A percentile compares a stretch with the other conserved stretches of the same genome.
These are phyloP conservation scores for Rubia occidens DNA, from an alignment of 305 asterid genomes.

Conservation along the genomic window DNA sequence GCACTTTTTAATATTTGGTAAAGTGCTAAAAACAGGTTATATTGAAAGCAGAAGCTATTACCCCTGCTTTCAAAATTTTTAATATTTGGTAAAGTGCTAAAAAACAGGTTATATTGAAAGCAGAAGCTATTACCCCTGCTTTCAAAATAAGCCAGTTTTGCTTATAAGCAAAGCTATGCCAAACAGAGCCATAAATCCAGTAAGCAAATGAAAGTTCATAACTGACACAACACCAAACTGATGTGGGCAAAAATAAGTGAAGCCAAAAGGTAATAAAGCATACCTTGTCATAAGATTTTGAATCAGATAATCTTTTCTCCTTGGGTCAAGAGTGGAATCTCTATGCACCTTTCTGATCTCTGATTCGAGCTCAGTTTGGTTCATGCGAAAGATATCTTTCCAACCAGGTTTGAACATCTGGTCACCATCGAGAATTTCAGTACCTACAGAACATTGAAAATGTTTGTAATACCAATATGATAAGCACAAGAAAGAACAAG, in stretches of 20 bases:
- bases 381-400: constrained; percentile 48
- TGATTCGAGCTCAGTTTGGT: constrained; percentile 45
- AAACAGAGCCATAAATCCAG: too few species aligned
- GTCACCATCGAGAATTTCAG: constrained; percentile 30
- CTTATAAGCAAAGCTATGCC: too few species aligned
- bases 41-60: too few species aligned
- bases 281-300: constrained; percentile 48
- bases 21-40: too few species aligned
- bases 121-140: too few species aligned
- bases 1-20: too few species aligned
- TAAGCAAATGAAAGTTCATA: not conserved
- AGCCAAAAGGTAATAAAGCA: constrained; percentile 8
- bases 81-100: too few species aligned
- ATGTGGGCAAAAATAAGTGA: not conserved
- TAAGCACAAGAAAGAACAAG: constrained; percentile 2
- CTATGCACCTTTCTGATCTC: constrained; percentile 40
- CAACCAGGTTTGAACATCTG: constrained; percentile 44
- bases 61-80: too few species aligned
- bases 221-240: not conserved
- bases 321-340: constrained; percentile 41
- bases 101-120: too few species aligned
- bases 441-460: constrained; percentile 21
- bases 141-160: too few species aligned
- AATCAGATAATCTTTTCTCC: constrained; percentile 40
- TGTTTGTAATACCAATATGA: not conserved